Base-by-base conservation (phyloP, 352 stramenopile species). In the Pseudoperonospora humuli region DNA sequence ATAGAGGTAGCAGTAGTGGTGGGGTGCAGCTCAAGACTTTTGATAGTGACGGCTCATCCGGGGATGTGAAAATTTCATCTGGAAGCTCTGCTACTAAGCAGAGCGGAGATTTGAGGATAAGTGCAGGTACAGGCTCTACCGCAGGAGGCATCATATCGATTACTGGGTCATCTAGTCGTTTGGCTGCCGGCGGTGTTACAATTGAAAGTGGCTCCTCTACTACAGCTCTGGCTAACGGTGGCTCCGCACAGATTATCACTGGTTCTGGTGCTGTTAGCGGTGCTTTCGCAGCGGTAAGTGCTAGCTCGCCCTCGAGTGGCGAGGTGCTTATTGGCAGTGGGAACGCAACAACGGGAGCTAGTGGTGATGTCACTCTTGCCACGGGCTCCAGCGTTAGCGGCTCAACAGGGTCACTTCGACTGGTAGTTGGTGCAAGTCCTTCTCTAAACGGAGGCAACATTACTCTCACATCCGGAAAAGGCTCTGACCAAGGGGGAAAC, bases 41-140 rank as follows among this genome's bases (percentile, higher is more conserved):
- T 19, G 23, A 47, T 11, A 59, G 35, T 50, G 39, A 29, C 37
- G 48, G 47, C 2, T 45, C 48, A 3, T 56, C 61, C 9, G 61
- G 61, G 9, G 32, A 18, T 25, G 44, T 70, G 14, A 51, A 28
- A 28, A 63, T 70, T 13, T 60, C 51, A 11, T 64, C 61, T 37
- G 61, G 61, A 31, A 45, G 37, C 14, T 65, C 61, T 7, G 45
- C 20, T 18, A 35, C 9, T 13, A 48, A 50, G 7, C 33, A 54
- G 9, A 66, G 61, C 32, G 61, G 61, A 6, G 34, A 50, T 36
- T 32, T 70, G 9, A 28, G 51, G 25, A 14, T 70, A 21, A 54
- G 39, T 38, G 56, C 57, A 57, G 61, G 61, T 10, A 37, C 24
- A 3, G 39, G 49, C 14, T 45, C 29, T 1, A 40, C 45, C 20